Evolutionary conservation across 2,329 filamentous ascomycete genomes (phyloP).

Genomic region (Botrytis squamosa): DNA sequence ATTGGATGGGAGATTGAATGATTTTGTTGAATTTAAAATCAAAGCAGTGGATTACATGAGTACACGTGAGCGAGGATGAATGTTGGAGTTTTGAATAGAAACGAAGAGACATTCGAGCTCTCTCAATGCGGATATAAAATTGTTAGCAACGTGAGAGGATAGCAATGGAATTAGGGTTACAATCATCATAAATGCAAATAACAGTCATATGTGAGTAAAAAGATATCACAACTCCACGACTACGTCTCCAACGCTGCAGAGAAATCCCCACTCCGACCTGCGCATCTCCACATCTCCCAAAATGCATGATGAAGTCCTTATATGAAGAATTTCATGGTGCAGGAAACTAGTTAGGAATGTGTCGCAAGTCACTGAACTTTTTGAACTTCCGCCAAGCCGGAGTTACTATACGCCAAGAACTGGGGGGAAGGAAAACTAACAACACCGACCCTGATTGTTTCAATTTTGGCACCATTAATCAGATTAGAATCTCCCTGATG

Average conservation of each 20-base stretch:
- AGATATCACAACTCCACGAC: neutral
- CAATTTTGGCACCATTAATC: neutral
- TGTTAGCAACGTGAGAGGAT: neutral
- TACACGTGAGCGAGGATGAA: neutral
- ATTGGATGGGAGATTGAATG: neutral
- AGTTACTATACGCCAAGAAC: too few species aligned
- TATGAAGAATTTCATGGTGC: too few species aligned
- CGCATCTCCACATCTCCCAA: too few species aligned
- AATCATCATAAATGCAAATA: neutral
- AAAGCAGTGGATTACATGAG: neutral
- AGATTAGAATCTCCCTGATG: neutral
- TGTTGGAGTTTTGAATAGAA: neutral
- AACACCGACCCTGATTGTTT: neutral
- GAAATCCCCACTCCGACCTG: too few species aligned
- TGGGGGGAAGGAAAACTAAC: neutral
- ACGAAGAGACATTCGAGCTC: too few species aligned
- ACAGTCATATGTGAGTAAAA: neutral
- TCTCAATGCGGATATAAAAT: neutral
- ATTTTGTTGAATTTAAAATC: neutral
- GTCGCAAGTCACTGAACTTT: too few species aligned
- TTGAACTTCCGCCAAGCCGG: too few species aligned
- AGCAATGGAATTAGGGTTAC: neutral
- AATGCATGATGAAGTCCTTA: too few species aligned
- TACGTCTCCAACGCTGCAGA: too few species aligned
- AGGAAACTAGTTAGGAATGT: too few species aligned